Base-by-base conservation (phyloP, 23 red algal genomes). In the Chondrus crispus region DNA sequence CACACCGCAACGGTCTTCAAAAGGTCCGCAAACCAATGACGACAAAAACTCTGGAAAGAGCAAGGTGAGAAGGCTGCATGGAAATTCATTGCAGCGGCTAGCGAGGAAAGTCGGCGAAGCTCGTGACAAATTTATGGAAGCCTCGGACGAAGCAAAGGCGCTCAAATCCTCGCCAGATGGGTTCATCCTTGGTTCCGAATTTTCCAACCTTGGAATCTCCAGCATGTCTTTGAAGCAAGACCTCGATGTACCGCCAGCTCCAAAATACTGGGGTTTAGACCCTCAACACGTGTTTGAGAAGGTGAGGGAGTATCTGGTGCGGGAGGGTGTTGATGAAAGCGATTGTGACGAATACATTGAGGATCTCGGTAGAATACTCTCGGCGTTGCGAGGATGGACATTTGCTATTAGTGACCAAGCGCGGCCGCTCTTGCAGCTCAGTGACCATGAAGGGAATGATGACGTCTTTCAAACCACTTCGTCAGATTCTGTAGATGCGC, bases 171-270 rank as follows among this genome's bases (percentile, higher is more conserved):
- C 68, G 19, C 60, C 82, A 48, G 82, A 87, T 46, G 57, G 53
- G 28, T 87, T 69, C 28, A 71, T 87, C 13, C 42, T 87, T 24
- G 82, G 82, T 48, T 66, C 82, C 29, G 82, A 87, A 38, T 29
- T 87, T 39, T 87, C 82, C 18, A 73, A 45, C 38, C 18, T 70
- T 22, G 33, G 47, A 58, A 87, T 87, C 7, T 58, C 57, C 12
- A 50, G 62, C 11, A 87, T 63, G 4, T 87, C 82, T 22, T 51
- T 46, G 32, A 64, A 71, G 20, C 82, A 87, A 87, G 82, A 87
- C 44, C 62, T 87, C 33, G 43, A 46, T 37, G 41, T 87, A n/a
- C 82, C 82, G 28, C 42, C 62, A 16, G 2, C 82, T 22, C 82
- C 82, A 19, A 35, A 38, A 44, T 70, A 71, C 19, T 46, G 68